Conservation (phyloP, 2,329 filamentous ascomycete species). For the Cladobotryum mycophilum region DNA sequence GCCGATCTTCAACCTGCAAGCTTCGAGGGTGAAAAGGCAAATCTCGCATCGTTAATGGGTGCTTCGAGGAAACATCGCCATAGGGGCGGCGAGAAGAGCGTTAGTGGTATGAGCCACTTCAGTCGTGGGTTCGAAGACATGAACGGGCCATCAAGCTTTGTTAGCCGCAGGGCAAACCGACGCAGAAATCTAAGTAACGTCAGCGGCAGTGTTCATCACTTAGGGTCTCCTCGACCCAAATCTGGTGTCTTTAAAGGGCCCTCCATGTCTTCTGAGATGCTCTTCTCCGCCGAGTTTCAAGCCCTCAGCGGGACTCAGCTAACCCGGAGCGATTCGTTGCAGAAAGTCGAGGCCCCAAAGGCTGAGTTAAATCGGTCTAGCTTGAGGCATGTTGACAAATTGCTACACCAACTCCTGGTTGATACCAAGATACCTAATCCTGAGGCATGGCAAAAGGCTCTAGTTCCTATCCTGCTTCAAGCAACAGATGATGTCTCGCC, state of each 20-base stretch:
- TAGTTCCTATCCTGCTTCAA: constrained; percentile 82
- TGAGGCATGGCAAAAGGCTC: constrained; percentile 78
- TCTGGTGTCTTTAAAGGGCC: constrained; percentile 51
- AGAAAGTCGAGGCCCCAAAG: constrained; percentile 64
- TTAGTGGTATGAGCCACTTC: constrained; percentile 62
- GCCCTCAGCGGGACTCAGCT: constrained; percentile 42
- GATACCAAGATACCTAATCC: constrained; percentile 69
- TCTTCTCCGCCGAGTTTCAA: constrained; percentile 41
- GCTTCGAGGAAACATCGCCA: constrained; percentile 68
- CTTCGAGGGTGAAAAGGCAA: constrained; percentile 67
- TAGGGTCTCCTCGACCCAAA: constrained; percentile 66
- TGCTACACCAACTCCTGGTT: constrained; percentile 75
- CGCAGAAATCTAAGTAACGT: constrained; percentile 79
- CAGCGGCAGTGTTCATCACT: constrained; percentile 61
- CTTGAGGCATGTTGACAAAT: constrained; percentile 76
- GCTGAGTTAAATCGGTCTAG: constrained; percentile 83
- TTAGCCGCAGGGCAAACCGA: constrained; percentile 56
- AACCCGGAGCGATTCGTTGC: constrained; percentile 78
- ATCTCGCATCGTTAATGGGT: constrained; percentile 65
- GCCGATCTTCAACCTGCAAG: constrained; percentile 58
- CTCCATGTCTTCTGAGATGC: constrained; percentile 45
- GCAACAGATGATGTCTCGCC: constrained; percentile 94
- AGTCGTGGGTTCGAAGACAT: constrained; percentile 52
- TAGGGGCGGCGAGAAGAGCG: constrained; percentile 69
- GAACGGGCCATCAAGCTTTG: constrained; percentile 48